These are phyloP conservation scores for Lodderomyces beijingensis DNA, from an alignment of 1,139 yeast species.

Conservation along the genomic window DNA sequence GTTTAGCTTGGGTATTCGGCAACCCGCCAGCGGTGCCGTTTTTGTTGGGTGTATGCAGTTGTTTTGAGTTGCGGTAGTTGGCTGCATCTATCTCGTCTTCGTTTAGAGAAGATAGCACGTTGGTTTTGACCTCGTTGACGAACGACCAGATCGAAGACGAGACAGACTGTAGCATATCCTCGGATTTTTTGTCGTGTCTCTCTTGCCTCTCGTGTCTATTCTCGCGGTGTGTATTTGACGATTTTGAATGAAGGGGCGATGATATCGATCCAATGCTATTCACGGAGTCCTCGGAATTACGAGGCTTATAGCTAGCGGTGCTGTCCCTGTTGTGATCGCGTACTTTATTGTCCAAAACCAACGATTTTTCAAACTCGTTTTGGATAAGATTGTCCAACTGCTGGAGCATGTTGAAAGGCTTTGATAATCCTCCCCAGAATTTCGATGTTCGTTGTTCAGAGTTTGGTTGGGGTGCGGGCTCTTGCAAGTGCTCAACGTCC, in stretches of 20 bases:
- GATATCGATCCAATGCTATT: slow-evolving; percentile 6
- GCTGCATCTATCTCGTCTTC: slow-evolving; percentile 22
- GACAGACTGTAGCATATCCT: slow-evolving; percentile 41
- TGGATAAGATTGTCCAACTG: slow-evolving; percentile 67
- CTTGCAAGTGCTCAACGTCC: slow-evolving; percentile 9
- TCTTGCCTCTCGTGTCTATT: not conserved
- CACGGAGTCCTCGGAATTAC: slow-evolving; percentile 14
- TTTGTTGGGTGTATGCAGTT: too few species aligned
- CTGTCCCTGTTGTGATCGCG: slow-evolving; percentile 7
- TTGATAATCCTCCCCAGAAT: slow-evolving; percentile 34
- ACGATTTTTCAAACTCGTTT: slow-evolving; percentile 58
- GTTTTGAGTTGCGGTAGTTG: too few species aligned
- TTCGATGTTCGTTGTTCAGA: slow-evolving; percentile 16
- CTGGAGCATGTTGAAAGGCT: slow-evolving; percentile 60
- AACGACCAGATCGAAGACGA: slow-evolving; percentile 45
- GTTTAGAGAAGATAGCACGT: slow-evolving; percentile 33
- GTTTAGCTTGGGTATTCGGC: too few species aligned
- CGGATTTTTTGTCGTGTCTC: slow-evolving; percentile 12
- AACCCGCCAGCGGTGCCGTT: too few species aligned
- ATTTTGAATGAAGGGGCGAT: slow-evolving; percentile 26
- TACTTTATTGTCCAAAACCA: too few species aligned
- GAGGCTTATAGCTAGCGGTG: slow-evolving; percentile 14
- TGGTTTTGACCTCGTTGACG: slow-evolving; percentile 40
- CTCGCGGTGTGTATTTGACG: slow-evolving; percentile 8
- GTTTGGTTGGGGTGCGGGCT: slow-evolving; percentile 1